A percentile compares a stretch with the other conserved stretches of the same genome.
phyloP scores from a whole-genome alignment of 768 basidiomycete genomes.

The Tricholoma furcatifolium region DNA sequence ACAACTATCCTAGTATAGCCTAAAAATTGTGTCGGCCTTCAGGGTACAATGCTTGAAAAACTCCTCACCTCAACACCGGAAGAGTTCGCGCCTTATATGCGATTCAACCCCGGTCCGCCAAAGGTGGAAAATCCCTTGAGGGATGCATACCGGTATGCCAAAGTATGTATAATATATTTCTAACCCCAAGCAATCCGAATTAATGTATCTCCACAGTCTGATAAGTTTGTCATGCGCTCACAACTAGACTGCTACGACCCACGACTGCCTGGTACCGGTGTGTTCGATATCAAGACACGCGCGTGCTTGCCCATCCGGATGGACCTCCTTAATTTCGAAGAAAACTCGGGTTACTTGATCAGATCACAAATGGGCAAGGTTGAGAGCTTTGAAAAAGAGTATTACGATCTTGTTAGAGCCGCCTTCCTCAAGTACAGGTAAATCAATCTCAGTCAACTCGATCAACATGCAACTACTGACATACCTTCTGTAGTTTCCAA shows the following conservation, averaged over 20 bases:
- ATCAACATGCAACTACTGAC: not conserved
- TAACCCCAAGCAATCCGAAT: not conserved
- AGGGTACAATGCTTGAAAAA: constrained; percentile 91
- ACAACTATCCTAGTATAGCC: not conserved
- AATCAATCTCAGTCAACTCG: constrained; percentile 4
- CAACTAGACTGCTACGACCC: constrained; percentile 87
- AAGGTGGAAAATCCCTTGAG: constrained; percentile 26
- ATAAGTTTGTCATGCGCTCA: constrained; percentile 84
- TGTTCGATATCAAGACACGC: constrained; percentile 96
- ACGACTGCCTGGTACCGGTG: constrained; percentile 82
- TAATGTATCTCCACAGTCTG: constrained; percentile 34
- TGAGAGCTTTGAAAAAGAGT: constrained; percentile 90
- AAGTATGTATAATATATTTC: constrained; percentile 43
- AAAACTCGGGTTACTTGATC: constrained; percentile 80
- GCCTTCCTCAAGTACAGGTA: constrained; percentile 94
- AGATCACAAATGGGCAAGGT: constrained; percentile 55
- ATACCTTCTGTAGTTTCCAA: constrained; percentile 66
- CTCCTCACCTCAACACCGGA: constrained; percentile 67
- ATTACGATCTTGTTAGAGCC: constrained; percentile 90
- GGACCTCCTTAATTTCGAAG: constrained; percentile 82
- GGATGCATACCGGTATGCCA: constrained; percentile 87
- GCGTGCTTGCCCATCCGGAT: constrained; percentile 81
- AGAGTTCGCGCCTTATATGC: constrained; percentile 61
- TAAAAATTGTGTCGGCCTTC: not conserved
- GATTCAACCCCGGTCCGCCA: constrained; percentile 30